A percentile compares a stretch with the other conserved stretches of the same genome.
phyloP scores from a whole-genome alignment of 2,329 filamentous ascomycete species.

The Orbilia ellipsospora region DNA sequence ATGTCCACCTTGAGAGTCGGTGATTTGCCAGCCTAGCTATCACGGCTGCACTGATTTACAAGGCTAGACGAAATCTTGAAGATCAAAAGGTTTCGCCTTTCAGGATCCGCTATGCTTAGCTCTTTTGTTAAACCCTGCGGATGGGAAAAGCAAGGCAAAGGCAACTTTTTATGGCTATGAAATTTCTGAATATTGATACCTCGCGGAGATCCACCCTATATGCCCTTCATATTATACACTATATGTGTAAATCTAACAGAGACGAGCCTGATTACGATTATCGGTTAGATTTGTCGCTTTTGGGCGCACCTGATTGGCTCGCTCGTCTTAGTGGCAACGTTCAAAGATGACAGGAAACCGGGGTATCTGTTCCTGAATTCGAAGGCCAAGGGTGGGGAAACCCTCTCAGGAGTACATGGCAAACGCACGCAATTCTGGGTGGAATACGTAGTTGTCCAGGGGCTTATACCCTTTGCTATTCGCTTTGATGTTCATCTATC shows the following conservation, averaged over 20 bases:
- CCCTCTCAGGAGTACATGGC: too few species aligned
- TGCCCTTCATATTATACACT: too few species aligned
- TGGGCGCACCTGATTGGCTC: slow-evolving; percentile 30
- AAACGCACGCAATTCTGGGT: too few species aligned
- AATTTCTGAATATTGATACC: too few species aligned
- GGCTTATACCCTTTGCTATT: not conserved
- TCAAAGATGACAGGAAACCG: slow-evolving; percentile 32
- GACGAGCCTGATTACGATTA: slow-evolving; percentile 44
- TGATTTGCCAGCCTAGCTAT: slow-evolving; percentile 23
- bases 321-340: slow-evolving; percentile 16
- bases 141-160: slow-evolving; percentile 12
- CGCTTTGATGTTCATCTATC: not conserved
- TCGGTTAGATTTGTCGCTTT: slow-evolving; percentile 25
- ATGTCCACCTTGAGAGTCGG: not conserved
- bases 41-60: slow-evolving; percentile 15
- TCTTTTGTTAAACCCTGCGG: not conserved
- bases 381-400: slow-evolving; percentile 13
- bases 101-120: slow-evolving; percentile 28
- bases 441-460: not conserved
- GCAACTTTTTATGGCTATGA: not conserved
- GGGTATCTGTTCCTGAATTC: slow-evolving; percentile 49
- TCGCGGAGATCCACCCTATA: too few species aligned
- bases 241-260: too few species aligned
- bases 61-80: slow-evolving; percentile 36
- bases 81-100: slow-evolving; percentile 42